Percentiles rank a stretch among this genome's conserved stretches.
These are phyloP conservation scores for Endocalyx cinctus DNA, from an alignment of 2,329 filamentous ascomycete species.

Conservation along the genomic window DNA sequence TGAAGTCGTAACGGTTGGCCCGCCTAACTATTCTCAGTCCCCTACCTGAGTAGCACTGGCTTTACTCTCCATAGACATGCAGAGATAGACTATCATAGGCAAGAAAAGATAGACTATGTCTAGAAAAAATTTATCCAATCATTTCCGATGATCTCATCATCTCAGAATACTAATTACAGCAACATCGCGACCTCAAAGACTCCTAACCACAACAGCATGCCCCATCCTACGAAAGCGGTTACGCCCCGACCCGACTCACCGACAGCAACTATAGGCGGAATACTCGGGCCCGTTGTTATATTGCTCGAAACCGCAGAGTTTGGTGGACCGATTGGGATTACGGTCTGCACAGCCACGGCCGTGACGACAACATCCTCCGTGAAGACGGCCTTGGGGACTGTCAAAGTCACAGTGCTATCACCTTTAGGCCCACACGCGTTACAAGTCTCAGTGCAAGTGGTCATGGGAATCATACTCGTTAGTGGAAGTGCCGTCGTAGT, in stretches of 20 bases:
- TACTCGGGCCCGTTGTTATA: background rate
- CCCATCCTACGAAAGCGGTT: background rate
- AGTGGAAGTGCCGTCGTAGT: background rate
- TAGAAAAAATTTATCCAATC: no score
- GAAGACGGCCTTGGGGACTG: slow-evolving; percentile 22
- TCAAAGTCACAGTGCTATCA: slow-evolving; percentile 29
- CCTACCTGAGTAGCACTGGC: no score
- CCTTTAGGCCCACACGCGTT: slow-evolving; percentile 26
- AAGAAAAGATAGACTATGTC: no score
- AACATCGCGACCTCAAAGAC: background rate
- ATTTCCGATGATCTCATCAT: no score
- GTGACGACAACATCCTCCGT: slow-evolving; percentile 6
- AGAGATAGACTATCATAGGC: no score
- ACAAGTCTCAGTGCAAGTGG: slow-evolving; percentile 24
- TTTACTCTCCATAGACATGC: no score
- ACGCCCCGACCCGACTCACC: background rate
- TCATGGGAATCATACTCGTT: slow-evolving; percentile 22
- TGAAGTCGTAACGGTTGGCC: no score
- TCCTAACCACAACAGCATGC: background rate
- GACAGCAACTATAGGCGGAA: background rate
- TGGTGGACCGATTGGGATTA: slow-evolving; percentile 17
- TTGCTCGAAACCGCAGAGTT: background rate
- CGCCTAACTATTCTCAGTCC: no score
- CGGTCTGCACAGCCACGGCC: slow-evolving; percentile 17
- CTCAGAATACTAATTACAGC: no score